Conservation (phyloP, 2,329 filamentous ascomycete species). For the Aspergillus neotritici region DNA sequence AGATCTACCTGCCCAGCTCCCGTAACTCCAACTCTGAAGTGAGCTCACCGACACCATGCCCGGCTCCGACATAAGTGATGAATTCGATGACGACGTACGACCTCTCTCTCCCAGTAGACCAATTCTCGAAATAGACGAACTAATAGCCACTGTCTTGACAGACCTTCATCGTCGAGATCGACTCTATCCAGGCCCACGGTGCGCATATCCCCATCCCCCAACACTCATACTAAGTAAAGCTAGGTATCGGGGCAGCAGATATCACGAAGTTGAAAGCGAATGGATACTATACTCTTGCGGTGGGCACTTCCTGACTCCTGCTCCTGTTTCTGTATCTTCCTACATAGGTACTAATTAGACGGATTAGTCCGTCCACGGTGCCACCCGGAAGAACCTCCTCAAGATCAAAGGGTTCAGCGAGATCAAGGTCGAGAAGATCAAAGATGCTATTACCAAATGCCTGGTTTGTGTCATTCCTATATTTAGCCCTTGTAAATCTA, state of each 20-base stretch:
- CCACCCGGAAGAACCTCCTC: conserved; percentile 54
- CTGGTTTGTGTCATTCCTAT: conserved; percentile 36
- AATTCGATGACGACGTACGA: conserved; percentile 47
- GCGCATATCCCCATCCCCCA: conserved; percentile 4
- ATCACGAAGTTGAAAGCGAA: conserved; percentile 60
- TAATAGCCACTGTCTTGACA: conserved; percentile 33
- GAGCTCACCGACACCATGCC: conserved; percentile 39
- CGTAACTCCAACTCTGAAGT: too few species aligned
- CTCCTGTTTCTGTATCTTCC: background rate
- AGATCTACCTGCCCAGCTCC: too few species aligned
- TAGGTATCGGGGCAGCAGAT: conserved; percentile 59
- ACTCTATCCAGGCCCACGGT: conserved; percentile 61
- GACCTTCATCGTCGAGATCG: conserved; percentile 59
- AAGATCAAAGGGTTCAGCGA: conserved; percentile 68
- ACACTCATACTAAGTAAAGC: background rate
- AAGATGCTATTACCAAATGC: conserved; percentile 60
- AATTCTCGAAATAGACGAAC: background rate
- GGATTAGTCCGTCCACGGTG: conserved; percentile 57
- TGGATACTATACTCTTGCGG: conserved; percentile 59
- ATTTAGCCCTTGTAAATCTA: background rate
- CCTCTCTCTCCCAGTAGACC: background rate
- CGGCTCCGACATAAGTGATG: conserved; percentile 49
- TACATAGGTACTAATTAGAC: conserved; percentile 1
- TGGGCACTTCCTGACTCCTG: conserved; percentile 28
- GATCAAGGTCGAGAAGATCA: conserved; percentile 65